Percentiles rank a stretch among this genome's conserved stretches.
phyloP scores from a whole-genome alignment of 2,329 filamentous ascomycete genomes.

The Alternaria angustiovoidea region DNA sequence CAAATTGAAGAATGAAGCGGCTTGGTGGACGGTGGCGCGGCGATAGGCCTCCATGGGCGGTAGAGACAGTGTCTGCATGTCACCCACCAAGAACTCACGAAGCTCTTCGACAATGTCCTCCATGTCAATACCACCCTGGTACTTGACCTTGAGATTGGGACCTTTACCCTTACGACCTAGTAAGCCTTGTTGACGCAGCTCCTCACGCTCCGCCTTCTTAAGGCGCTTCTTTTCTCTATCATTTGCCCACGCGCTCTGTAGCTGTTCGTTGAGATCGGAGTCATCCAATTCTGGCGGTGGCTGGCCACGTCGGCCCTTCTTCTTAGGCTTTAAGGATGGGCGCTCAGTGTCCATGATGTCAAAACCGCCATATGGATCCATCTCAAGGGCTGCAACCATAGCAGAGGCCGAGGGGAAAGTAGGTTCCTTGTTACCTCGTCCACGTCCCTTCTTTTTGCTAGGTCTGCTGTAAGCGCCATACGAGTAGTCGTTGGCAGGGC shows the following conservation, averaged over 20 bases:
- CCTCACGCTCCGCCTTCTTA: constrained; percentile 58
- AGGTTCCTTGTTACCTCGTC: constrained; percentile 24
- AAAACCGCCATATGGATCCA: constrained; percentile 71
- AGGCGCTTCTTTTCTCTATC: constrained; percentile 57
- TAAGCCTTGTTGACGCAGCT: constrained; percentile 55
- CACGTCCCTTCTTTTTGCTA: constrained; percentile 33
- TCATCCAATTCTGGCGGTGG: constrained; percentile 58
- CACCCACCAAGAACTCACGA: constrained; percentile 71
- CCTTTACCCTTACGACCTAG: constrained; percentile 55
- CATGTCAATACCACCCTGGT: constrained; percentile 74
- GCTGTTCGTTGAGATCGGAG: constrained; percentile 52
- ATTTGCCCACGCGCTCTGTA: constrained; percentile 53
- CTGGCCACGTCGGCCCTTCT: constrained; percentile 67
- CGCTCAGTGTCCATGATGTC: constrained; percentile 86
- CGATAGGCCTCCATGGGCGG: constrained; percentile 84
- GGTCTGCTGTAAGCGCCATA: constrained; percentile 33
- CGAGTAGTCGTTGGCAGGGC: constrained; percentile 18
- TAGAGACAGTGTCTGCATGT: constrained; percentile 72
- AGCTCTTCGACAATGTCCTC: constrained; percentile 77
- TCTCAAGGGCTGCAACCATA: constrained; percentile 66
- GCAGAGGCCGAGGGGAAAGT: constrained; percentile 63
- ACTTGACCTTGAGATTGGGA: constrained; percentile 70
- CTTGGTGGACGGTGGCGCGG: constrained; percentile 80
- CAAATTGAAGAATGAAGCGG: constrained; percentile 77
- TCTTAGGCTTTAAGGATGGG: constrained; percentile 70